A percentile compares a stretch with the other conserved stretches of the same genome.
Conservation (phyloP, 129 eudicot species). For the Tanacetum coccineum region DNA sequence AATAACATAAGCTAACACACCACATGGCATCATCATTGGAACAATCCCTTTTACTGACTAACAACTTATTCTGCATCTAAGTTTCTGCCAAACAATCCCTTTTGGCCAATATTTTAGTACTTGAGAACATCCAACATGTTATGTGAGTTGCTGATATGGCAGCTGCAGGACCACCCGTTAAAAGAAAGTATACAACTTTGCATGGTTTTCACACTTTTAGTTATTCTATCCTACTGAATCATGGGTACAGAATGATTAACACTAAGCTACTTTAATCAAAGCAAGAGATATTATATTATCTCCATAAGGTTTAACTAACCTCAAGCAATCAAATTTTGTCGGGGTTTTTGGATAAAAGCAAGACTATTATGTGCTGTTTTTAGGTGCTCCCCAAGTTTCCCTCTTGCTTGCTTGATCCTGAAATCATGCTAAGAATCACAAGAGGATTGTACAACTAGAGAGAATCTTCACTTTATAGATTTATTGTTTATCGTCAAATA, state of each 20-base stretch:
- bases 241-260: constrained; percentile 46
- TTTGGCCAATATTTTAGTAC: constrained; percentile 14
- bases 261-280: constrained; percentile 33
- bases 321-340: constrained; percentile 24
- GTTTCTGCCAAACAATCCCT: constrained; percentile 23
- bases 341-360: constrained; percentile 28
- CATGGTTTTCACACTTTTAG: constrained; percentile 22
- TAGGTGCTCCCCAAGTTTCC: constrained; percentile 30
- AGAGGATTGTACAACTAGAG: constrained; percentile 35
- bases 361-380: constrained; percentile 33
- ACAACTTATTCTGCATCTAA: constrained; percentile 20
- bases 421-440: constrained; percentile 40
- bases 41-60: constrained; percentile 20
- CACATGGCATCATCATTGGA: constrained; percentile 52
- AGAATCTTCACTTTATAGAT: constrained; percentile 32
- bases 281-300: constrained; percentile 16
- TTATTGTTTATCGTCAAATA: constrained; percentile 21
- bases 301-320: constrained; percentile 20
- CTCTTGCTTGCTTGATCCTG: constrained; percentile 24
- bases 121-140: constrained; percentile 29
- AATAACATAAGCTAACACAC: constrained; percentile 20
- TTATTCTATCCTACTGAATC: constrained; percentile 22
- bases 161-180: constrained; percentile 22
- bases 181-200: constrained; percentile 22
- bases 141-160: constrained; percentile 38